Evolutionary conservation across 2,329 filamentous ascomycete species (phyloP), one percentile per base, ranked within the genome.

Genomic region (Apiospora marii): DNA sequence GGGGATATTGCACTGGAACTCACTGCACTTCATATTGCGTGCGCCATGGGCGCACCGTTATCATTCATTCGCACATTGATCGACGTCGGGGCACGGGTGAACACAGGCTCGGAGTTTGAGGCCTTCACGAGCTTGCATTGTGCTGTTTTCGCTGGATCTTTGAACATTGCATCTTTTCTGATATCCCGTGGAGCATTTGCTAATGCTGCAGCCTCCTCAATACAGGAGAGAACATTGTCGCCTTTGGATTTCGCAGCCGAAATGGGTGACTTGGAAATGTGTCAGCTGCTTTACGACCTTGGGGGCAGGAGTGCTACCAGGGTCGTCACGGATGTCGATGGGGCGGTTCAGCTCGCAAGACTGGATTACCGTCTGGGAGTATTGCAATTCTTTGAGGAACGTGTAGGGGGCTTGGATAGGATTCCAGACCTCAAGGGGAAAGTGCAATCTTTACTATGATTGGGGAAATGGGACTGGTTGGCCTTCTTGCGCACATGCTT

Each of bases 1-100:
- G 5, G 37, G 37, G 6, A 10, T 41, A 7, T 0, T 41, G 5
- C 6, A 10, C 13, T 1, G 3, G 3, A 8, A 1, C 1, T 1
- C 4, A 53, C 49, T 16, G 49, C 49, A 0, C 49, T 53, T 30
- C 49, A 53, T 1, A 0, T 4, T 27, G 49, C 49, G 1, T 53
- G 49, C 24, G 0, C 0, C 4, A 1, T 0, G 14, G 49, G 49
- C 16, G 49, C 24, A 14, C 49, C 49, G 4, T 16, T 53, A 13
- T 4, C 49, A 16, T 27, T 53, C 12, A 27, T 53, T 16, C 10
- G 27, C 24, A 53, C 12, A 14, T 16, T 53, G 30, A 12, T 53
- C 4, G 49, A 30, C 24, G 4, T 27, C 1, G 49, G 49, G 24
- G 49, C 49, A 13, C 49, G 30, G 24, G 24, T 53, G 24, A 6